Percentiles rank a stretch among this genome's conserved stretches.
phyloP scores from a whole-genome alignment of 768 basidiomycete genomes.

The Trametes cubensis region DNA sequence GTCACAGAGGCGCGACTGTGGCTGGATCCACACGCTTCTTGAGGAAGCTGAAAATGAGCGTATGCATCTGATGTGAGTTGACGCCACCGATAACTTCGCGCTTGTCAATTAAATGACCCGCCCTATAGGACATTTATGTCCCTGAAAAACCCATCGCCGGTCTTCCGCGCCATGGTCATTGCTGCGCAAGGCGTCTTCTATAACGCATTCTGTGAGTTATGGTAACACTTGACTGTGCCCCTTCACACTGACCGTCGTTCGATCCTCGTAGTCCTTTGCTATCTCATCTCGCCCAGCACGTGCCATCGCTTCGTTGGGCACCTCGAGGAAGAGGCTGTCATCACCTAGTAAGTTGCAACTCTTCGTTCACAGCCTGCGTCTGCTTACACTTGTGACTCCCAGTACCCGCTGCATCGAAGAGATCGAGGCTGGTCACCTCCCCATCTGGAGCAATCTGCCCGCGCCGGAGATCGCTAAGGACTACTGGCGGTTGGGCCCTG shows the following conservation, averaged over 20 bases:
- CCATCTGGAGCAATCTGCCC: constrained; percentile 74
- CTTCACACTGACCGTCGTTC: not conserved
- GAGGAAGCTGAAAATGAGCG: constrained; percentile 97
- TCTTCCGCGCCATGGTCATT: constrained; percentile 82
- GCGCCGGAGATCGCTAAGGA: constrained; percentile 92
- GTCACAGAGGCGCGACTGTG: constrained; percentile 51
- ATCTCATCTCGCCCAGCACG: constrained; percentile 71
- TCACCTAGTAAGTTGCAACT: constrained; percentile 71
- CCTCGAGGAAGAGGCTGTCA: constrained; percentile 93
- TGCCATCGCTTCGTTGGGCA: constrained; percentile 92
- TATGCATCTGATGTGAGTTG: constrained; percentile 84
- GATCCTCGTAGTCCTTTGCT: constrained; percentile 60
- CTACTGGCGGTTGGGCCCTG: constrained; percentile 80
- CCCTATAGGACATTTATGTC: constrained; percentile 89
- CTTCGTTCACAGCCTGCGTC: constrained; percentile 19
- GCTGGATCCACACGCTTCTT: constrained; percentile 91
- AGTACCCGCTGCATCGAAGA: constrained; percentile 85
- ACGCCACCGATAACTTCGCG: not conserved
- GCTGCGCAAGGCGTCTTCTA: constrained; percentile 93
- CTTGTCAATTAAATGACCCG: constrained; percentile 8
- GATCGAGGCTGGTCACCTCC: constrained; percentile 77
- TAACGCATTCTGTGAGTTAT: constrained; percentile 79
- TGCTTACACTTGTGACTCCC: constrained; percentile 1
- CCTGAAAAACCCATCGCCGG: constrained; percentile 73
- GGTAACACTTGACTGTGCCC: not conserved